Evolutionary conservation across 1,284 basidiomycete species (phyloP).

Genomic region (Papiliotrema nemorosa): DNA sequence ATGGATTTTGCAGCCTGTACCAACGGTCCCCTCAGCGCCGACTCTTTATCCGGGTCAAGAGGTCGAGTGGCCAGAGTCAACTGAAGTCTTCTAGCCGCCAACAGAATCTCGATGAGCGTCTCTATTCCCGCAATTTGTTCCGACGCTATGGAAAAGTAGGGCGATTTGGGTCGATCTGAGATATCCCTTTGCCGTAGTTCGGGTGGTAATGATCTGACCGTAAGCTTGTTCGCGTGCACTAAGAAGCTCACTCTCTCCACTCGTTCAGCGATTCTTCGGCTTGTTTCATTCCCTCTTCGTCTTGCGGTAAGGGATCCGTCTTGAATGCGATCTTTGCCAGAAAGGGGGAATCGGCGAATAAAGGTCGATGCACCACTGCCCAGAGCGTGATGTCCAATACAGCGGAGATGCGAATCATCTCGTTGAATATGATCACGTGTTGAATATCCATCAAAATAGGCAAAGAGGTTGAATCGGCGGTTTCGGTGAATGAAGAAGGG

Average conservation of each 20-base stretch:
- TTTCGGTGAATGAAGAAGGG: neutral
- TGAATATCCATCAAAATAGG: neutral
- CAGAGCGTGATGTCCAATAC: neutral
- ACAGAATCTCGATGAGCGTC: neutral
- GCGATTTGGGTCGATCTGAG: neutral
- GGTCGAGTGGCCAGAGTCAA: neutral
- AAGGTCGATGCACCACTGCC: neutral
- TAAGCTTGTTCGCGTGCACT: neutral
- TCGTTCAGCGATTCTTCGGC: neutral
- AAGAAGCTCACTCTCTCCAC: neutral
- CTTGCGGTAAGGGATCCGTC: neutral
- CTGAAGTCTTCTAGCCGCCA: neutral
- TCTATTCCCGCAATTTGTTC: neutral
- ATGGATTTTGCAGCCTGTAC: neutral
- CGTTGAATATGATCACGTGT: neutral
- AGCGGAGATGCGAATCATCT: neutral
- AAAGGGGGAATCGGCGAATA: neutral
- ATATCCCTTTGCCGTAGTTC: neutral
- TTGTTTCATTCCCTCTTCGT: neutral
- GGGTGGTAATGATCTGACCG: neutral
- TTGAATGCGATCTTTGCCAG: neutral
- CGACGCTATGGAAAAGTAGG: neutral
- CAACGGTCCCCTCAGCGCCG: neutral
- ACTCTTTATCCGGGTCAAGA: neutral
- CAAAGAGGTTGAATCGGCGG: neutral